Evolutionary conservation across 306 rosid genomes (phyloP).

Genomic region (Luffa acutangula): DNA sequence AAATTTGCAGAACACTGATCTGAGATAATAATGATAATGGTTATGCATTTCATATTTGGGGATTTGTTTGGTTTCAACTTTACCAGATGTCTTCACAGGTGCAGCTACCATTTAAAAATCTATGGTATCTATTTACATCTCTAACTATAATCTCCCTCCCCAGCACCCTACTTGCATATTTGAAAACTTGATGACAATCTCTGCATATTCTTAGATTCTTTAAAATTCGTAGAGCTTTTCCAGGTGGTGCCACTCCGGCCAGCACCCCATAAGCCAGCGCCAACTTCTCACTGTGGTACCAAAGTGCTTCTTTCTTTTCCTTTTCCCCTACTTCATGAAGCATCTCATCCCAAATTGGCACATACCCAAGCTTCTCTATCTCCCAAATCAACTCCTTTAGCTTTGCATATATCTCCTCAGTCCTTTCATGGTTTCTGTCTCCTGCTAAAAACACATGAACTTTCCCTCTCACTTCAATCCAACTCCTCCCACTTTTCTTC

Average conservation of each 20-base stretch:
- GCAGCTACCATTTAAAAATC: slow-evolving; percentile 56
- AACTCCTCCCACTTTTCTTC: slow-evolving; percentile 76
- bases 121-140: slow-evolving; percentile 77
- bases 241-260: slow-evolving; percentile 45
- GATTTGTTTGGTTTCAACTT: neutral
- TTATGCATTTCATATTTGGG: neutral
- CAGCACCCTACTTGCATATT: slow-evolving; percentile 52
- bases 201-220: slow-evolving; percentile 88
- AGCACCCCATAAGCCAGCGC: slow-evolving; percentile 73
- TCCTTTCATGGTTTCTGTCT: slow-evolving; percentile 59
- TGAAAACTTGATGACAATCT: slow-evolving; percentile 69
- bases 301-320: slow-evolving; percentile 61
- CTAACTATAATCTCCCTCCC: slow-evolving; percentile 73
- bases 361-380: slow-evolving; percentile 62
- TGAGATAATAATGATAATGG: neutral
- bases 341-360: slow-evolving; percentile 60
- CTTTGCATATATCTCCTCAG: slow-evolving; percentile 44
- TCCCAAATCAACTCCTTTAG: slow-evolving; percentile 43
- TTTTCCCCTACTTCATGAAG: slow-evolving; percentile 53
- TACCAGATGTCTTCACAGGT: slow-evolving; percentile 69
- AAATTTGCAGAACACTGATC: neutral
- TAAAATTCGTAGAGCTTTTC: slow-evolving; percentile 64
- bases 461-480: slow-evolving; percentile 77
- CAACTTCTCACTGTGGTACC: slow-evolving; percentile 83
- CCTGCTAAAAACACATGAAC: slow-evolving; percentile 71